Evolutionary conservation across 805 yeast genomes (phyloP), one percentile per base, ranked within the genome.

Genomic region (Wickerhamomyces subpelliculosus): DNA sequence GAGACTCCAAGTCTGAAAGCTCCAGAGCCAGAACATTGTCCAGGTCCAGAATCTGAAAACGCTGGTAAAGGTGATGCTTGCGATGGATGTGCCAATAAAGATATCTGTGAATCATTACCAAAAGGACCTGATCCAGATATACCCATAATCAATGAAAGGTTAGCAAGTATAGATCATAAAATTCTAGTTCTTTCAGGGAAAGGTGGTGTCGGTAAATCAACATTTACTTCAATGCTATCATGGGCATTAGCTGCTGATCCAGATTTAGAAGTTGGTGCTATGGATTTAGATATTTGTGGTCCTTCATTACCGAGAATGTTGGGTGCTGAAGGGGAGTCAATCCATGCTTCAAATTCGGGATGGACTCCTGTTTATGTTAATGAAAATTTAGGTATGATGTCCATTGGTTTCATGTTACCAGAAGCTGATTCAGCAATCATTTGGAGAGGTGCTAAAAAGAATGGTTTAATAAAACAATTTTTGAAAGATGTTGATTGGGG

Each of bases 361-460:
- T 88, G 96, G 95, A 79, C 95, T 0, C 98, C 99, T 0, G 96
- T 93, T 1, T 93, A 93, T 53, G 94, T 89, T 0, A 85, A 89
- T 10, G 98, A 93, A 54, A 93, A 93, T 60, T 65, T 93, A 43
- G 97, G 97, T 1, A 76, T 93, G 65, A 88, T 93, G 93, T 84
- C 95, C 35, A 90, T 93, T 36, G 94, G 89, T 30, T 93, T 84
- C 57, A 84, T 90, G 95, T 70, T 90, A 29, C 98, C 97, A 1
- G 86, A 85, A 54, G 79, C 78, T 23, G 97, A 90, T 58, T 78
- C 95, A 25, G 97, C 98, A 0, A 78, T 93, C 36, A 90, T 93
- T 30, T 93, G 98, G 98, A 72, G 97, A 54, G 97, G 97, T 5
- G 80, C 87, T n/a, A 93, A 93, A 65, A 93, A 93, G 63, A 88